These are phyloP conservation scores for Pyracantha coccinea DNA, from an alignment of 331 rosid genomes.

Conservation along the genomic window DNA sequence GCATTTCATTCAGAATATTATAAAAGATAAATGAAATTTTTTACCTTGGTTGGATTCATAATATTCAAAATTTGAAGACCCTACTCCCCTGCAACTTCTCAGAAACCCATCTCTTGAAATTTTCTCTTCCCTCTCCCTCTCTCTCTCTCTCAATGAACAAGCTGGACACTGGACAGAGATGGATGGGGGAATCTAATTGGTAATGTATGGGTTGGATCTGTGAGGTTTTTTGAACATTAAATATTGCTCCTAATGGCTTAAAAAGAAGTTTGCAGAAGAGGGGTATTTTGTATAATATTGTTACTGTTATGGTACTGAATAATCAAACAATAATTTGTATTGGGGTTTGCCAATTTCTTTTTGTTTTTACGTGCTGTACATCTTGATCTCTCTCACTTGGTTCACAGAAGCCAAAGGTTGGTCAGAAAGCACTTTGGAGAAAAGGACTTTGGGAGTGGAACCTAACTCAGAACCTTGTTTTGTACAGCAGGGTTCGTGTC, in stretches of 20 bases:
- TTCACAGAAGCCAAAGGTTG: slow-evolving; percentile 31
- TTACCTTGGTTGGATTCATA: background rate
- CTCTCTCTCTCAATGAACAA: background rate
- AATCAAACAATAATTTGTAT: slow-evolving; percentile 3
- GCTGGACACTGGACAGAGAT: slow-evolving; percentile 15
- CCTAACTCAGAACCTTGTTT: no score
- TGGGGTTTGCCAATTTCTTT: slow-evolving; percentile 25
- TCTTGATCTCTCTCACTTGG: slow-evolving; percentile 10
- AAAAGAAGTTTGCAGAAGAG: slow-evolving; percentile 15
- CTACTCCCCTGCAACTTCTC: background rate
- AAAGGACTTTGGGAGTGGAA: no score
- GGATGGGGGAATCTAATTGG: slow-evolving; percentile 33
- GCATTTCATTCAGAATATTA: background rate
- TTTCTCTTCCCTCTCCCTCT: background rate
- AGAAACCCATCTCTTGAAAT: background rate
- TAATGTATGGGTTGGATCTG: slow-evolving; percentile 33
- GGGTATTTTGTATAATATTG: background rate
- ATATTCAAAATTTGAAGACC: background rate
- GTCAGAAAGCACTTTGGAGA: background rate
- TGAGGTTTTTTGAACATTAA: slow-evolving; percentile 26
- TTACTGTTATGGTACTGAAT: background rate
- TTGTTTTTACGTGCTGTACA: slow-evolving; percentile 46
- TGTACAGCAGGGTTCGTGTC: background rate
- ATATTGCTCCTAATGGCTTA: slow-evolving; percentile 17
- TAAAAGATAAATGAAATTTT: background rate